phyloP scores from a whole-genome alignment of 2,329 filamentous ascomycete species.

The Alternaria solani region DNA sequence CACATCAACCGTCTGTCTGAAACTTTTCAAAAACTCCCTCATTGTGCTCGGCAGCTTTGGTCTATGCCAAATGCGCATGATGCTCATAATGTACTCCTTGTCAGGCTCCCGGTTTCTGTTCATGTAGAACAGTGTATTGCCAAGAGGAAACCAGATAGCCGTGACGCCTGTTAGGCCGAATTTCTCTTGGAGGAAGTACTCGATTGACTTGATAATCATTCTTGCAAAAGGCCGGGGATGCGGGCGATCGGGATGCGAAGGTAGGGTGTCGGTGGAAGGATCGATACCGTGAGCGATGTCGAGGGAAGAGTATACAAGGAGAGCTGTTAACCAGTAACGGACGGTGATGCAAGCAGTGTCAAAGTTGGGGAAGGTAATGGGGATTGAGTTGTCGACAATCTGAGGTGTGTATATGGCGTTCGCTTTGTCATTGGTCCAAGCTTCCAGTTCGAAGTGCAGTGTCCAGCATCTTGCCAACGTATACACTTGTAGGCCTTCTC shows the following conservation, averaged over 20 bases:
- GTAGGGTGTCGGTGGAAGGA: conserved; percentile 8
- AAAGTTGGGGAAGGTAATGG: conserved; percentile 27
- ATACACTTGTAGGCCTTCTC: conserved; percentile 14
- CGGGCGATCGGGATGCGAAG: conserved; percentile 23
- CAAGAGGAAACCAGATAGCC: conserved; percentile 32
- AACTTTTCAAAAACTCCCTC: conserved; percentile 33
- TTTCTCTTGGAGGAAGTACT: conserved; percentile 35
- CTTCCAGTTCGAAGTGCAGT: conserved; percentile 28
- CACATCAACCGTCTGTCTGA: conserved; percentile 17
- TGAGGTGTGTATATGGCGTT: conserved; percentile 24
- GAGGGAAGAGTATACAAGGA: conserved; percentile 33
- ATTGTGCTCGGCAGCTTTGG: conserved; percentile 30
- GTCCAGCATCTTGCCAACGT: conserved; percentile 27
- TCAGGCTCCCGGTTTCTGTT: conserved; percentile 18
- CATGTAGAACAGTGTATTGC: conserved; percentile 30
- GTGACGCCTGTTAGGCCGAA: conserved; percentile 32
- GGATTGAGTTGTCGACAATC: conserved; percentile 13
- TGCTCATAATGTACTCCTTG: conserved; percentile 25
- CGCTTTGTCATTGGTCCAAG: conserved; percentile 26
- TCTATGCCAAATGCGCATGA: conserved; percentile 21
- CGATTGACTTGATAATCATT: conserved; percentile 30
- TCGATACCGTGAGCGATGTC: conserved; percentile 23
- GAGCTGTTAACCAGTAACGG: conserved; percentile 36
- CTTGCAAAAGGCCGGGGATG: conserved; percentile 36
- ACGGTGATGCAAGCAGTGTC: conserved; percentile 28